Base-by-base conservation (phyloP, 129 eudicot genomes). In the Calendula officinalis region DNA sequence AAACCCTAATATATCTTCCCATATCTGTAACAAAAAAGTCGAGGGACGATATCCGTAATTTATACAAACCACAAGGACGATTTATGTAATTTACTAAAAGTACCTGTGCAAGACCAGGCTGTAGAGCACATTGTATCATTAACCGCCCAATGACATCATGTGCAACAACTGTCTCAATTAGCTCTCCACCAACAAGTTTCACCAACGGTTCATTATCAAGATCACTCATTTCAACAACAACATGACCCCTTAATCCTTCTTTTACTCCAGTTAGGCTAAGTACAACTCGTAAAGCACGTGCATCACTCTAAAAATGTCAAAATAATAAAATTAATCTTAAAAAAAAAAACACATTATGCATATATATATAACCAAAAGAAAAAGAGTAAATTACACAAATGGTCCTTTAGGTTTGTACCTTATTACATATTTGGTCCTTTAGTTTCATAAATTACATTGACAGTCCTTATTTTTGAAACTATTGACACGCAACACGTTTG, bases 81-180 rank as follows among this genome's bases (percentile, higher is more conserved):
- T 22, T 15, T 17, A 12, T 27, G 56, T 27, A 41, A 66, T 47
- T 56, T 15, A 22, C 30, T 22, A 22, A 22, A 60, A 55, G 66
- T 74, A 94, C 99, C 92, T 88, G 99, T 39, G 99, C 99, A 77
- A 94, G 96, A 67, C 99, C 99, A 69, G 99, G 99, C 80, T 94
- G 99, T 47, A 94, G 82, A 67, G 99, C 99, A 83, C 99, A 94
- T 62, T 94, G 99, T 72, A 94, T 94, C 99, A 94, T 94, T 74
- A 94, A 70, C 30, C 99, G 80, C 39, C 99, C 99, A 77, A 94
- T 94, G 43, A 94, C 99, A 36, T 92, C 99, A 82, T 94, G 99
- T 1, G 97, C 99, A 71, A 94, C 99, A 74, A 92, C 99, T 3
- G 95, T 92, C 72, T 92, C 99, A 49, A 92, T 84, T 3, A 92